A percentile compares a stretch with the other conserved stretches of the same genome.
Evolutionary conservation across 2,329 filamentous ascomycete genomes (phyloP).

Genomic region (Cladophialophora psammophila): DNA sequence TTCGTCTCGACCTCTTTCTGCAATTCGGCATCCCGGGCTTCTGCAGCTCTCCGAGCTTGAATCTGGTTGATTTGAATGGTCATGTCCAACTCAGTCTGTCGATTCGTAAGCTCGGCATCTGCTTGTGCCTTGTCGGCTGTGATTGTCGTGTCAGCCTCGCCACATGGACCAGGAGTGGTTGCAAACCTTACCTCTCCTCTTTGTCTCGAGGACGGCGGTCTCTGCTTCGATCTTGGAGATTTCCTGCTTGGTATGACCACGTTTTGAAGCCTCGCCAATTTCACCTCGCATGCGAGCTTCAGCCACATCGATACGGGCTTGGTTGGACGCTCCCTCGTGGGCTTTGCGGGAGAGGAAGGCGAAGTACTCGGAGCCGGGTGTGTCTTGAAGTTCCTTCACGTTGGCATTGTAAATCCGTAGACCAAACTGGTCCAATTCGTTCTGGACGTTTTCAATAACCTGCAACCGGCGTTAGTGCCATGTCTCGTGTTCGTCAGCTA

Average conservation of each 20-base stretch:
- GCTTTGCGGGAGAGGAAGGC: conserved; percentile 81
- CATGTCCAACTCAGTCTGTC: conserved; percentile 74
- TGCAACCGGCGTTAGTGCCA: conserved; percentile 20
- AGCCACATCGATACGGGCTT: conserved; percentile 70
- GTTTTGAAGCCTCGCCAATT: conserved; percentile 72
- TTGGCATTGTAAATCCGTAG: conserved; percentile 75
- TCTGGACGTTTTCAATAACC: conserved; percentile 77
- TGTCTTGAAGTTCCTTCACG: conserved; percentile 86
- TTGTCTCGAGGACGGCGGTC: conserved; percentile 83
- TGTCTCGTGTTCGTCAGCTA: background rate
- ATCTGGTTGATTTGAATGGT: conserved; percentile 80
- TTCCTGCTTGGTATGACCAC: conserved; percentile 81
- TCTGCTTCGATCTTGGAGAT: conserved; percentile 88
- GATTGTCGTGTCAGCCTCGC: background rate
- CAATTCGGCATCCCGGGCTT: conserved; percentile 79
- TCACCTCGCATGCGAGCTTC: conserved; percentile 68
- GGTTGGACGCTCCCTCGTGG: conserved; percentile 83
- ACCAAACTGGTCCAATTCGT: conserved; percentile 81
- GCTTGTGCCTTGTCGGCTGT: conserved; percentile 76
- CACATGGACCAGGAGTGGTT: too few species aligned
- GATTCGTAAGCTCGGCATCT: conserved; percentile 76
- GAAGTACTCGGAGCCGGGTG: conserved; percentile 82
- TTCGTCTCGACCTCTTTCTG: conserved; percentile 79
- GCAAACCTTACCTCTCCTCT: conserved; percentile 64
- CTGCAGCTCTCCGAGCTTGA: conserved; percentile 73